phyloP scores from a whole-genome alignment of 768 basidiomycete species.

The Pholiota molesta region DNA sequence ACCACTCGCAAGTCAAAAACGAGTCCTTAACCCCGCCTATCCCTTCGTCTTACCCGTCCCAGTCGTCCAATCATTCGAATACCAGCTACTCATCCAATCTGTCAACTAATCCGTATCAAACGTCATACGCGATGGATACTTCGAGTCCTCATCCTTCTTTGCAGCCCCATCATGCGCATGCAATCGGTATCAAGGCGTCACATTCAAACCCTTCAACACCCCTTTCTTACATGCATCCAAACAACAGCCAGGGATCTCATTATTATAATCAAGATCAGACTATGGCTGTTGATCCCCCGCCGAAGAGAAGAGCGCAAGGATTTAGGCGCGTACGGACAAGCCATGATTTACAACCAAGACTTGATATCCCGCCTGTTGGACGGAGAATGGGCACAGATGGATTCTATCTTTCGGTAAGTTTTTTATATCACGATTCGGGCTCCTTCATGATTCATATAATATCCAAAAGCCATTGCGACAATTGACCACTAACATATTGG shows the following conservation, averaged over 20 bases:
- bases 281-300: slow-evolving; percentile 74
- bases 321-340: slow-evolving; percentile 78
- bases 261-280: slow-evolving; percentile 67
- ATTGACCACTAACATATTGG: slow-evolving; percentile 84
- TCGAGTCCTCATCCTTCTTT: slow-evolving; percentile 61
- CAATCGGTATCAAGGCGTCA: slow-evolving; percentile 59
- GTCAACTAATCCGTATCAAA: slow-evolving; percentile 44
- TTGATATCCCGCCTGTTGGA: slow-evolving; percentile 62
- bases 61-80: slow-evolving; percentile 31
- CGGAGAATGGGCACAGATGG: slow-evolving; percentile 81
- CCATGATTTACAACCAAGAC: slow-evolving; percentile 77
- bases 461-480: slow-evolving; percentile 55
- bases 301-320: slow-evolving; percentile 72
- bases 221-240: slow-evolving; percentile 62
- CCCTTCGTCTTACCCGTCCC: slow-evolving; percentile 60
- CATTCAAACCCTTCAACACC: slow-evolving; percentile 74
- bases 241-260: slow-evolving; percentile 52
- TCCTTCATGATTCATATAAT: slow-evolving; percentile 13
- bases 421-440: slow-evolving; percentile 7
- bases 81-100: slow-evolving; percentile 27
- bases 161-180: slow-evolving; percentile 52
- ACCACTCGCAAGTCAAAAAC: slow-evolving; percentile 46
- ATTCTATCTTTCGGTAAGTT: slow-evolving; percentile 78
- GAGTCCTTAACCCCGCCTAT: slow-evolving; percentile 43
- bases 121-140: slow-evolving; percentile 65